A percentile compares a stretch with the other conserved stretches of the same genome.
Evolutionary conservation across 352 stramenopile species (phyloP).

Genomic region (Globisporangium orthogonon): DNA sequence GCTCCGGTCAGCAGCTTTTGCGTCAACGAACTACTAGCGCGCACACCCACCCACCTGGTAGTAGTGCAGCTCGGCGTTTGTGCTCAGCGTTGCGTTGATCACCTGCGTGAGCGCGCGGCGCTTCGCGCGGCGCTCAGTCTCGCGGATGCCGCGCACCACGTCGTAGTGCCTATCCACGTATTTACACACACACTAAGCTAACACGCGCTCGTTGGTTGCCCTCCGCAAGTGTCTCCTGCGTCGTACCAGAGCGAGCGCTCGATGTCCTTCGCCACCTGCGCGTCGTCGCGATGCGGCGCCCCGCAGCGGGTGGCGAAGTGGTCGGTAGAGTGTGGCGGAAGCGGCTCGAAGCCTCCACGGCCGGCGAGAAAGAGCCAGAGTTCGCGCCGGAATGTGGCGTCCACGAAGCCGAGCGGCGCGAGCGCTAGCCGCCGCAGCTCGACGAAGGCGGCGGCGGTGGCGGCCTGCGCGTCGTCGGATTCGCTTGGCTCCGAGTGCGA

Average conservation of each 20-base stretch:
- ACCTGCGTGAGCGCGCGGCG: constrained; percentile 49
- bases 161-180: constrained; percentile 52
- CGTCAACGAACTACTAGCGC: too few species aligned
- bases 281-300: constrained; percentile 45
- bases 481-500: neutral
- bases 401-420: constrained; percentile 43
- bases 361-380: constrained; percentile 65
- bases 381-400: constrained; percentile 41
- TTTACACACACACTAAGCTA: too few species aligned
- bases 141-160: constrained; percentile 45
- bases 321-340: constrained; percentile 7
- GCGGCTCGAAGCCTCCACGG: constrained; percentile 10
- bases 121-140: constrained; percentile 58
- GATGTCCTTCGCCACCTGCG: constrained; percentile 78
- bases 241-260: constrained; percentile 70
- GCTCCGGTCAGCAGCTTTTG: too few species aligned
- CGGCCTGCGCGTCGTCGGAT: neutral
- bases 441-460: constrained; percentile 22
- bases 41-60: constrained; percentile 30
- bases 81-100: constrained; percentile 44
- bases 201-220: too few species aligned
- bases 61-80: constrained; percentile 62
- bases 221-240: too few species aligned
- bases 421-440: constrained; percentile 60
- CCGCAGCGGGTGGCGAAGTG: constrained; percentile 10